These are phyloP conservation scores for Mortierella sp. DNA, from an alignment of 371 early-diverging fungal genomes.

Conservation along the genomic window DNA sequence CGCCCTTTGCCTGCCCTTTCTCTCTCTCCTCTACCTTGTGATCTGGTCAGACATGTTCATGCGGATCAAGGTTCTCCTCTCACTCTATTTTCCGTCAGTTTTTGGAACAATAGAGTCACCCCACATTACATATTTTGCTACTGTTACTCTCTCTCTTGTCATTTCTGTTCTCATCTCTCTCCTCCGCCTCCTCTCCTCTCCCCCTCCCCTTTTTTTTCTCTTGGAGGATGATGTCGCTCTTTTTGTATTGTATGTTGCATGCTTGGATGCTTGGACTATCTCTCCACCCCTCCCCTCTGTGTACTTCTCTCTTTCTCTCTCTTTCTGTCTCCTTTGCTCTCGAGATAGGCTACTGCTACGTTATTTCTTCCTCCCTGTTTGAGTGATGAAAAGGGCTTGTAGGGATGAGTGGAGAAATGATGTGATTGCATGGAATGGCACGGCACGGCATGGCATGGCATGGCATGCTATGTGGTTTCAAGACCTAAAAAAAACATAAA, in stretches of 20 bases:
- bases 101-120: not conserved
- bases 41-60: slow-evolving; percentile 9
- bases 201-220: not conserved
- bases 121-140: not conserved
- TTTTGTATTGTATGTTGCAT: not conserved
- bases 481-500: no score
- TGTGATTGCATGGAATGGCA: not conserved
- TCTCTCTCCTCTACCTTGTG: not conserved
- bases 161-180: not conserved
- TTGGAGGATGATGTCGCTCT: no score
- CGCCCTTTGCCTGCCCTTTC: not conserved
- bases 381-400: not conserved
- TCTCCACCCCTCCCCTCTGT: not conserved
- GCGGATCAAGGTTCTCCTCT: not conserved
- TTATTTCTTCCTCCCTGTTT: not conserved
- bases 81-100: not conserved
- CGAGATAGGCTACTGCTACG: not conserved
- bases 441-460: not conserved
- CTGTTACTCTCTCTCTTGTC: not conserved
- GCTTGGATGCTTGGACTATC: slow-evolving; percentile 4
- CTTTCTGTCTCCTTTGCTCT: not conserved
- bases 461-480: not conserved
- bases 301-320: no score
- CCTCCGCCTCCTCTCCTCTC: no score
- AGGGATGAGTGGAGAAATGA: not conserved